These are phyloP conservation scores for Trichoderma asperellum DNA, from an alignment of 2,329 filamentous ascomycete genomes.

Conservation along the genomic window DNA sequence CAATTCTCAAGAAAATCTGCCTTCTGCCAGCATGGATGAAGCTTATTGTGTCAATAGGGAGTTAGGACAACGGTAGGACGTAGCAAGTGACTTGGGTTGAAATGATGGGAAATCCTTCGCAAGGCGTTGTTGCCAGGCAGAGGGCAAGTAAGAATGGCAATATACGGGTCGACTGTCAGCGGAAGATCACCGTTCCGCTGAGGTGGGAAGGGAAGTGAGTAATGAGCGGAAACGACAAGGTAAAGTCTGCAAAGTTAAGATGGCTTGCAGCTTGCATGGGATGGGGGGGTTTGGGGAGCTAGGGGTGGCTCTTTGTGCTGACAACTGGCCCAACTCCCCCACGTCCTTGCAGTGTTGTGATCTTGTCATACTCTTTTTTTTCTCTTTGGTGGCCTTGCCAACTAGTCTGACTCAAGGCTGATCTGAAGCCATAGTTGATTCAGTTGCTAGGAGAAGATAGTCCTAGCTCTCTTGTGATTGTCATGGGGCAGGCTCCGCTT, in stretches of 20 bases:
- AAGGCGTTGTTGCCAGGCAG: conserved; percentile 16
- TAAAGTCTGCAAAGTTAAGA: neutral
- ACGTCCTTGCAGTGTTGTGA: neutral
- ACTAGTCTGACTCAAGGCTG: conserved; percentile 4
- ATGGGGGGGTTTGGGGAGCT: neutral
- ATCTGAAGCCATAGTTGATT: conserved; percentile 8
- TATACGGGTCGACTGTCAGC: conserved; percentile 15
- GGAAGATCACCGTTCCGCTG: conserved; percentile 13
- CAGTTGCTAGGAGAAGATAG: neutral
- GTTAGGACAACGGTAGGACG: neutral
- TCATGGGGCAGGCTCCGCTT: neutral
- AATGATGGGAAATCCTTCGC: conserved; percentile 13
- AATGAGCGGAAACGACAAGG: conserved; percentile 1
- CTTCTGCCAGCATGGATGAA: conserved; percentile 22
- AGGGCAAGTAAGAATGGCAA: neutral
- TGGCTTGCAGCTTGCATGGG: conserved; percentile 13
- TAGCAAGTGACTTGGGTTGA: neutral
- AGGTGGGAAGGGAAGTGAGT: neutral
- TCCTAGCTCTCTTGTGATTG: neutral
- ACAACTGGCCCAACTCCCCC: conserved; percentile 15
- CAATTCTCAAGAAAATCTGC: neutral
- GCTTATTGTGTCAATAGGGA: conserved; percentile 21
- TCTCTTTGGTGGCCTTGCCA: neutral
- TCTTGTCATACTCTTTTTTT: neutral
- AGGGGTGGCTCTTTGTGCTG: conserved; percentile 15